These are phyloP conservation scores for Kluyveromyces lactis DNA, from an alignment of 805 yeast genomes.

Conservation along the genomic window DNA sequence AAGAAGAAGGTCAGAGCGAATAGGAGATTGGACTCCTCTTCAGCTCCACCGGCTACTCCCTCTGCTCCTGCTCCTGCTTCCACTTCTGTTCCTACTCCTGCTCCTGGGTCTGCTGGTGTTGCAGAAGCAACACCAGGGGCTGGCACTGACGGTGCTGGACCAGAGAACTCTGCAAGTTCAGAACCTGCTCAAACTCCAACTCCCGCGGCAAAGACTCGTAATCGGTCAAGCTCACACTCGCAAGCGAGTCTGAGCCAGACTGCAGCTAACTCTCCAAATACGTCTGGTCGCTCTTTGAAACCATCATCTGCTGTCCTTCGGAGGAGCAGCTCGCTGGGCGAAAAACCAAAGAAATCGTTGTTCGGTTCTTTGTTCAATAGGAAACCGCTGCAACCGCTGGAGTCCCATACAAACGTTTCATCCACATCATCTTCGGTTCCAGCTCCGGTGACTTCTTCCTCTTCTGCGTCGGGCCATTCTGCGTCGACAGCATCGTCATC, in stretches of 20 bases:
- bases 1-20: conserved; percentile 24
- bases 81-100: background rate
- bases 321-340: conserved; percentile 17
- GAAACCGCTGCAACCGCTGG: conserved; percentile 4
- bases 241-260: background rate
- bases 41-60: background rate
- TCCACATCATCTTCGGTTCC: background rate
- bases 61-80: background rate
- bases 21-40: background rate
- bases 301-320: conserved; percentile 7
- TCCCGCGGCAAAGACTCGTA: too few species aligned
- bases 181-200: too few species aligned
- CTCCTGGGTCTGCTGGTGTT: background rate
- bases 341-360: conserved; percentile 23
- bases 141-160: background rate
- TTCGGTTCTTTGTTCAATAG: conserved; percentile 23
- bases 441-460: background rate
- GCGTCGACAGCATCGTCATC: background rate
- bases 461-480: conserved; percentile 3
- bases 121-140: background rate
- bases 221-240: background rate
- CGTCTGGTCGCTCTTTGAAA: too few species aligned
- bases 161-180: too few species aligned
- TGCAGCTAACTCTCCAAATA: background rate
- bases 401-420: too few species aligned